Conservation (phyloP, 352 stramenopile species). For the Globisporangium carolinianum region DNA sequence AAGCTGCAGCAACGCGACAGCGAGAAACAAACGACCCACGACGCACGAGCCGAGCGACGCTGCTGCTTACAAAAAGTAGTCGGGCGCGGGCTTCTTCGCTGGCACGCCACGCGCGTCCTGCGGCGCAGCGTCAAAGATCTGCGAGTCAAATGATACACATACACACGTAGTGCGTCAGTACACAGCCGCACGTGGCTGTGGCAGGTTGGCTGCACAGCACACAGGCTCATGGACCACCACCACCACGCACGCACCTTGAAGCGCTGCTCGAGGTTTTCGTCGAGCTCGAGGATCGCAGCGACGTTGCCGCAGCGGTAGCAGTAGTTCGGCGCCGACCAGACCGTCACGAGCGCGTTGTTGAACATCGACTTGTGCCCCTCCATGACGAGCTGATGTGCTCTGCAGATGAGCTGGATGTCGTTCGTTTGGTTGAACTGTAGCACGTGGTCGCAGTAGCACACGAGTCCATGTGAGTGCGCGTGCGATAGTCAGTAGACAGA, state of each 20-base stretch:
- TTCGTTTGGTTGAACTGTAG: constrained; percentile 97
- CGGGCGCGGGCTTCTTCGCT: constrained; percentile 96
- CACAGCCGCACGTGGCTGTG: neutral
- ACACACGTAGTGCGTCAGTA: neutral
- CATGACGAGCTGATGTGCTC: constrained; percentile 97
- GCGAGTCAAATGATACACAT: constrained; percentile 8
- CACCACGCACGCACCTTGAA: constrained; percentile 55
- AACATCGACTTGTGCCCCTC: constrained; percentile 94
- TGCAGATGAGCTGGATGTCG: constrained; percentile 96
- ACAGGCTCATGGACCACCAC: neutral
- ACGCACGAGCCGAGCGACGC: neutral
- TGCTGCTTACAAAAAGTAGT: constrained; percentile 98
- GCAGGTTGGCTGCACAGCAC: neutral
- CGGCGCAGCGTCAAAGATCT: constrained; percentile 98
- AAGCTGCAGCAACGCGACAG: too few species aligned
- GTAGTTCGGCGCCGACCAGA: constrained; percentile 99
- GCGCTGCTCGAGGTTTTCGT: constrained; percentile 93
- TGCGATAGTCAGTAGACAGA: too few species aligned
- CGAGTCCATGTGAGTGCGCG: neutral
- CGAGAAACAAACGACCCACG: neutral
- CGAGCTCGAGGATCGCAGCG: constrained; percentile 96
- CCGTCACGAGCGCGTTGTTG: constrained; percentile 96
- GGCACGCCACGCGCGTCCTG: constrained; percentile 95
- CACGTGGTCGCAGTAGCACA: too few species aligned
- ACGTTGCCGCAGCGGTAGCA: constrained; percentile 99